Percentiles rank a stretch among this genome's conserved stretches.
Evolutionary conservation across 2,329 filamentous ascomycete species (phyloP).

Genomic region (Penicillium oxalicum): DNA sequence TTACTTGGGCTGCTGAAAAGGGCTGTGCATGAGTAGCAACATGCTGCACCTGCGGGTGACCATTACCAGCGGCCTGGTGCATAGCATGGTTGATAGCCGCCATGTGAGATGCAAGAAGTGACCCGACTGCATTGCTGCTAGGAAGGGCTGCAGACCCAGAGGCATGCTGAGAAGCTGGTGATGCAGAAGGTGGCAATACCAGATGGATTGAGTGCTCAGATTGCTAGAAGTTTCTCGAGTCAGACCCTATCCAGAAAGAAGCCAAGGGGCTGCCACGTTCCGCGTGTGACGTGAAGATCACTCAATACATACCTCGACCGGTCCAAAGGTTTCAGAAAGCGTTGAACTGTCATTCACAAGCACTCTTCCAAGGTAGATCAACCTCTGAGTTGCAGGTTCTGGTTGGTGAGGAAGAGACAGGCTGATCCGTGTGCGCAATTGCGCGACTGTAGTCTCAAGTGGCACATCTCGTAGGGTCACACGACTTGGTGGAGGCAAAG

Average conservation of each 20-base stretch:
- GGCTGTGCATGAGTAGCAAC: no score
- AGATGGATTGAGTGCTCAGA: conserved; percentile 36
- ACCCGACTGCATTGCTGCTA: background rate
- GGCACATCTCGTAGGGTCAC: conserved; percentile 35
- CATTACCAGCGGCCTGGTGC: background rate
- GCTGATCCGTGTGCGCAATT: conserved; percentile 50
- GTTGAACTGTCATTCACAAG: conserved; percentile 46
- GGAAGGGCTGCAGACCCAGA: background rate
- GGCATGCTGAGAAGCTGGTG: background rate
- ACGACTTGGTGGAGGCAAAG: conserved; percentile 31
- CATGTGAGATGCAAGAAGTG: background rate
- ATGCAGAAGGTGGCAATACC: conserved; percentile 33
- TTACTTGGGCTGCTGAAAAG: background rate
- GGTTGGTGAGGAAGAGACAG: conserved; percentile 45
- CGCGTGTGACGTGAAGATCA: background rate
- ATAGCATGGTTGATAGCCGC: background rate
- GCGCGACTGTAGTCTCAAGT: conserved; percentile 42
- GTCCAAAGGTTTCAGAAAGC: conserved; percentile 47
- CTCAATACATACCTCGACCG: conserved; percentile 42
- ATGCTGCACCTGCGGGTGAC: background rate
- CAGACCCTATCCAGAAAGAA: background rate
- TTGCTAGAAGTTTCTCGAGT: conserved; percentile 14
- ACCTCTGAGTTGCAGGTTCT: conserved; percentile 44
- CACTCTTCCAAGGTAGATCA: conserved; percentile 54
- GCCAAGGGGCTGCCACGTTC: no score